Evolutionary conservation across 108 stramenopile genomes (phyloP).

Genomic region (Asterionellopsis glacialis): DNA sequence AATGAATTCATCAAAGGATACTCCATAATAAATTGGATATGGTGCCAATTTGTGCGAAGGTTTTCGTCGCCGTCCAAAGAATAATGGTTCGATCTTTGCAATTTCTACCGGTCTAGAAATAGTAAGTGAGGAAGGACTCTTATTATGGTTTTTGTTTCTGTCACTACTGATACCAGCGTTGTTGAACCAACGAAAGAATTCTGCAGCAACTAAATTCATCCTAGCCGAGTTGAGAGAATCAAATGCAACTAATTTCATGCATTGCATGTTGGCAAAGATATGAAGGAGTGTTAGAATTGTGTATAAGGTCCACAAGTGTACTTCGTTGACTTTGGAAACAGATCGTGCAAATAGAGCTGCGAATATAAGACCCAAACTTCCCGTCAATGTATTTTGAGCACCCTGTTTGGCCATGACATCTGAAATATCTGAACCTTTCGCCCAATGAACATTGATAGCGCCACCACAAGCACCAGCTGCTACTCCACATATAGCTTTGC

Average conservation of each 20-base stretch:
- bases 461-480: conserved; percentile 80
- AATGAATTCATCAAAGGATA: conserved; percentile 53
- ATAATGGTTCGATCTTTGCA: conserved; percentile 57
- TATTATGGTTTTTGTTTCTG: not conserved
- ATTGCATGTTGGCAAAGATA: conserved; percentile 52
- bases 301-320: conserved; percentile 52
- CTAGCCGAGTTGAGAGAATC: conserved; percentile 63
- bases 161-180: not conserved
- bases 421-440: conserved; percentile 61
- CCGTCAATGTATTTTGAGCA: conserved; percentile 76
- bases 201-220: conserved; percentile 42
- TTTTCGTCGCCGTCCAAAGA: conserved; percentile 31
- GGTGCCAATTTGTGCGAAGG: not conserved
- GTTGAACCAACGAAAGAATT: conserved; percentile 33
- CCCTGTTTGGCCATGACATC: conserved; percentile 78
- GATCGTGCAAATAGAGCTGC: conserved; percentile 62
- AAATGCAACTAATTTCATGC: conserved; percentile 72
- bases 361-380: conserved; percentile 67
- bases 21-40: conserved; percentile 40
- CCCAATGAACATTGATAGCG: conserved; percentile 77
- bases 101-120: conserved; percentile 51
- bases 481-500: conserved; percentile 82
- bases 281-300: conserved; percentile 52
- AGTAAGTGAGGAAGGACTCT: not conserved
- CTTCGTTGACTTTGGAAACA: conserved; percentile 20